Evolutionary conservation across 2,329 filamentous ascomycete genomes (phyloP).

Genomic region (Talaromyces marneffei): DNA sequence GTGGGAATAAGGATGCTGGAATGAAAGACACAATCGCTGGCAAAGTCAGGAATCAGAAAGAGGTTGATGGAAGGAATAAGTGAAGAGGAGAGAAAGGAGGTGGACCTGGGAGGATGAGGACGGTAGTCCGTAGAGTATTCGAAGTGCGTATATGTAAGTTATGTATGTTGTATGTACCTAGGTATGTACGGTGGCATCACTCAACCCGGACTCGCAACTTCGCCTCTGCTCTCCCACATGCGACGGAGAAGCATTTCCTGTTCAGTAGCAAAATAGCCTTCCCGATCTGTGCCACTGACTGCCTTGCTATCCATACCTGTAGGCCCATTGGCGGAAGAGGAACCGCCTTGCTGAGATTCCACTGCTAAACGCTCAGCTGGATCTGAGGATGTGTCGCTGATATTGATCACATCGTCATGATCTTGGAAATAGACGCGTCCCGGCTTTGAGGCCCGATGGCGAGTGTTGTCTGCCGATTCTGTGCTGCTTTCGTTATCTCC

Average conservation of each 20-base stretch:
- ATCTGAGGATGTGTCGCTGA: constrained; percentile 19
- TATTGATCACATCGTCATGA: constrained; percentile 27
- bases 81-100: not conserved
- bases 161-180: not conserved
- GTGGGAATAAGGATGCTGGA: not conserved
- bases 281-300: constrained; percentile 21
- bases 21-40: not conserved
- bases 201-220: constrained; percentile 33
- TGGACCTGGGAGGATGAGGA: not conserved
- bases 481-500: not conserved
- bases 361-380: constrained; percentile 16
- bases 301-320: constrained; percentile 17
- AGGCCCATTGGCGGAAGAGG: constrained; percentile 30
- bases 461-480: constrained; percentile 4
- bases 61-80: not conserved
- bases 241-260: constrained; percentile 37
- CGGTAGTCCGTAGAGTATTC: not conserved
- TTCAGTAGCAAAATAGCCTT: constrained; percentile 26
- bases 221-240: constrained; percentile 39
- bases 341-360: constrained; percentile 21
- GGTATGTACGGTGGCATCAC: not conserved
- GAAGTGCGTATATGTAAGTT: not conserved
- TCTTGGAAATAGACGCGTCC: constrained; percentile 28
- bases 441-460: constrained; percentile 1
- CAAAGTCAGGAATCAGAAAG: not conserved